phyloP scores from a whole-genome alignment of 805 yeast species.

The Monosporozyma siamensis region DNA sequence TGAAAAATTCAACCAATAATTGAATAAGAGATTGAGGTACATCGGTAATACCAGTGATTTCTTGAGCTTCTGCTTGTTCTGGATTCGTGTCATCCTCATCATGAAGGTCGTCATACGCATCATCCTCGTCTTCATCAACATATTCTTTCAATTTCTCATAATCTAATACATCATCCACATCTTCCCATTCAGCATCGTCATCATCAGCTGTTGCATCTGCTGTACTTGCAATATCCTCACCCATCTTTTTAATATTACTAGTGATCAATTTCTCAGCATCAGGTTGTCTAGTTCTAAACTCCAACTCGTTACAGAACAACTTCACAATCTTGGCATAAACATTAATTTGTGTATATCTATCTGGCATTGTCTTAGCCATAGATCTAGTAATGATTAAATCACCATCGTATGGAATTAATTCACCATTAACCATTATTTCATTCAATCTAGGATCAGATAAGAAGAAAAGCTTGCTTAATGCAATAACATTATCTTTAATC shows the following conservation, averaged over 20 bases:
- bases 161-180: conserved; percentile 59
- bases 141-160: conserved; percentile 55
- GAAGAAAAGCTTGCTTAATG: conserved; percentile 57
- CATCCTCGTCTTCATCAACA: conserved; percentile 22
- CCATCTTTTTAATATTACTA: conserved; percentile 21
- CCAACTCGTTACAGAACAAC: conserved; percentile 58
- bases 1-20: conserved; percentile 43
- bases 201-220: conserved; percentile 7
- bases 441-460: conserved; percentile 47
- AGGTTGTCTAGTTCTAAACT: conserved; percentile 49
- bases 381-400: conserved; percentile 79
- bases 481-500: conserved; percentile 56
- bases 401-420: conserved; percentile 47
- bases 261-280: conserved; percentile 21
- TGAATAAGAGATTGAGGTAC: conserved; percentile 24
- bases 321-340: conserved; percentile 67
- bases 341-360: conserved; percentile 52
- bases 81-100: conserved; percentile 12
- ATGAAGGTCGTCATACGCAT: conserved; percentile 22
- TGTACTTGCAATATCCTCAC: not conserved
- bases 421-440: conserved; percentile 62
- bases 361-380: conserved; percentile 59
- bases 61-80: conserved; percentile 6
- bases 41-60: conserved; percentile 11
- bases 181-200: conserved; percentile 61